Evolutionary conservation across 2,329 filamentous ascomycete species (phyloP), one percentile per base, ranked within the genome.

Genomic region (Pseudogymnoascus sp.): DNA sequence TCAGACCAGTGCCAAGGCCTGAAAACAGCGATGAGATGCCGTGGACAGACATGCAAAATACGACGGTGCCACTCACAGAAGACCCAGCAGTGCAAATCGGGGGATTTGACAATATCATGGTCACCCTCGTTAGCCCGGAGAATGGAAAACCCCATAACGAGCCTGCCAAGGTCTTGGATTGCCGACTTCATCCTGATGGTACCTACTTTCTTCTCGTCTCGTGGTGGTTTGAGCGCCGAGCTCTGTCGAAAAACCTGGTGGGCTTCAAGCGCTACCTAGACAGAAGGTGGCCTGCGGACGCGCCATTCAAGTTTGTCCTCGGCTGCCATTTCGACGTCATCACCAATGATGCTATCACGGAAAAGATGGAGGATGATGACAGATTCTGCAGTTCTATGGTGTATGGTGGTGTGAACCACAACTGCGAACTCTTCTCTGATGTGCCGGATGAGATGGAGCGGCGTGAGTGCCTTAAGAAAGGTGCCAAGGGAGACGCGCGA

Each of bases 311-410:
- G 18, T 56, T 56, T 56, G 50, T 56, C 14, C 28, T 56, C n/a
- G 50, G 50, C 50, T 56, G 50, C 50, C 50, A 56, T 14, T 56
- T 33, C 28, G 50, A 56, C 50, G 50, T 56, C 4, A 56, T 56
- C 8, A 56, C 50, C 5, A 56, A 56, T 16, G 50, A 56, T 18
- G n/a, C 50, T 5, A 33, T 56, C 18, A 12, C 50, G n/a, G 50
- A 56, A 21, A 56, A 56, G 50, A 56, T 56, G 50, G 8, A 11
- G 4, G 50, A 56, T 18, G 50, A 33, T 16, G 50, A 56, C 28
- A 33, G 50, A 18, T 56, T 56, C 11, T 56, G 50, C 50, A 56
- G 21, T 18, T 56, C 50, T 18, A 33, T 56, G 50, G 50, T 56
- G 11, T 56, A 56, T 33, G 50, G 50, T 4, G 50, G 50, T n/a